Conservation (phyloP, 1,284 basidiomycete genomes). For the Mycena citricolor region DNA sequence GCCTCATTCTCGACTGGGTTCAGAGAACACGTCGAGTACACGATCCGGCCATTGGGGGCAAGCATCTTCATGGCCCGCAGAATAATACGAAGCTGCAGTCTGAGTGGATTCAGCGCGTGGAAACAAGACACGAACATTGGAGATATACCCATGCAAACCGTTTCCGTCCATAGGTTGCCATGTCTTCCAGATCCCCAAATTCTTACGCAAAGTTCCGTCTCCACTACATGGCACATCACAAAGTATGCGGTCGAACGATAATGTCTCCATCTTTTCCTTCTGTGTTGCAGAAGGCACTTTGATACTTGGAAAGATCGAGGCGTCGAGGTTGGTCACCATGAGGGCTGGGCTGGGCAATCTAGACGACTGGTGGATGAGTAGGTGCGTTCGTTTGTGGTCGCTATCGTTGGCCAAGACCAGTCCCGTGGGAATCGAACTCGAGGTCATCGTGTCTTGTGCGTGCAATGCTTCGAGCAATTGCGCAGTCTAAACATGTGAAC, state of each 20-base stretch:
- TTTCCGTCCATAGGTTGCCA: constrained; percentile 92
- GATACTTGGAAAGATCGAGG: constrained; percentile 83
- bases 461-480: constrained; percentile 91
- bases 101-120: constrained; percentile 28
- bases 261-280: constrained; percentile 29
- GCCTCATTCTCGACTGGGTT: constrained; percentile 99
- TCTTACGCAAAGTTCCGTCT: constrained; percentile 96
- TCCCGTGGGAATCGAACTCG: constrained; percentile 70
- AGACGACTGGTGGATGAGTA: constrained; percentile 97
- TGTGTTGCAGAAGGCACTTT: constrained; percentile 43
- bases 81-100: constrained; percentile 91
- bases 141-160: constrained; percentile 82
- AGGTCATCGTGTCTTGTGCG: constrained; percentile 57
- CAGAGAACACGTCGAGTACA: constrained; percentile 97
- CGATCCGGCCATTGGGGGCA: constrained; percentile 83
- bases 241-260: constrained; percentile 91
- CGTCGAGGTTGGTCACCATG: constrained; percentile 96
- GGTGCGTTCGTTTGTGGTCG: constrained; percentile 92
- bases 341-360: constrained; percentile 90
- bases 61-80: constrained; percentile 91
- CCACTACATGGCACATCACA: constrained; percentile 98
- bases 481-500: constrained; percentile 59
- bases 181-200: constrained; percentile 91
- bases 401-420: constrained; percentile 89
- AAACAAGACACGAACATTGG: constrained; percentile 1